Conservation (phyloP, 176 grass and related monocot species). For the Phoenix roebelenii region DNA sequence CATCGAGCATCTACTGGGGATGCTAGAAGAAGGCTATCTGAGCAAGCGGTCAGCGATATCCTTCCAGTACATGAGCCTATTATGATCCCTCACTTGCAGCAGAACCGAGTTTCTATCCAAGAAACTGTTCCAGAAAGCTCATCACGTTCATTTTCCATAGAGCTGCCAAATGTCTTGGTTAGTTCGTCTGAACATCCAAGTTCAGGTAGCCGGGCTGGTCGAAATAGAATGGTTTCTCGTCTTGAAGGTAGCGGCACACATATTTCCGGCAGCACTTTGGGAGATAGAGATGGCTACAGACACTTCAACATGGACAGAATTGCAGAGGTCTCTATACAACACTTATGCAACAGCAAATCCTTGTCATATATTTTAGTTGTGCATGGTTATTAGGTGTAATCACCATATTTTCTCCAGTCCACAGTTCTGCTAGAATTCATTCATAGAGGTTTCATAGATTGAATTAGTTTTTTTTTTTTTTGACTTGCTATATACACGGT, state of each 20-base stretch:
- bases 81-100: slow-evolving; percentile 22
- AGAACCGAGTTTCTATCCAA: slow-evolving; percentile 12
- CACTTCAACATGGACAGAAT: slow-evolving; percentile 52
- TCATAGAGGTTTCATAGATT: no score
- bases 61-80: slow-evolving; percentile 32
- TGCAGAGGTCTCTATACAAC: slow-evolving; percentile 41
- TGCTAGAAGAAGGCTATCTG: slow-evolving; percentile 19
- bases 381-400: no score
- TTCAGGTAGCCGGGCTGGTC: slow-evolving; percentile 15
- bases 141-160: slow-evolving; percentile 29
- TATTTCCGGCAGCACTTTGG: slow-evolving; percentile 8
- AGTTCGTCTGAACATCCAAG: slow-evolving; percentile 28
- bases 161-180: slow-evolving; percentile 41
- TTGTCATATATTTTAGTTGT: neutral
- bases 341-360: no score
- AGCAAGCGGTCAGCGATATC: slow-evolving; percentile 15
- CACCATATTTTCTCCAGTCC: no score
- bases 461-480: no score
- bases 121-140: slow-evolving; percentile 23
- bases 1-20: slow-evolving; percentile 24
- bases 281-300: slow-evolving; percentile 17
- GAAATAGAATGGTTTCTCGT: slow-evolving; percentile 24
- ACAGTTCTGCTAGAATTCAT: no score
- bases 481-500: no score
- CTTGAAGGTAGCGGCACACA: slow-evolving; percentile 24